Evolutionary conservation across 192 early-diverging fungal genomes (phyloP).

Genomic region (Gaertneriomyces sp.): DNA sequence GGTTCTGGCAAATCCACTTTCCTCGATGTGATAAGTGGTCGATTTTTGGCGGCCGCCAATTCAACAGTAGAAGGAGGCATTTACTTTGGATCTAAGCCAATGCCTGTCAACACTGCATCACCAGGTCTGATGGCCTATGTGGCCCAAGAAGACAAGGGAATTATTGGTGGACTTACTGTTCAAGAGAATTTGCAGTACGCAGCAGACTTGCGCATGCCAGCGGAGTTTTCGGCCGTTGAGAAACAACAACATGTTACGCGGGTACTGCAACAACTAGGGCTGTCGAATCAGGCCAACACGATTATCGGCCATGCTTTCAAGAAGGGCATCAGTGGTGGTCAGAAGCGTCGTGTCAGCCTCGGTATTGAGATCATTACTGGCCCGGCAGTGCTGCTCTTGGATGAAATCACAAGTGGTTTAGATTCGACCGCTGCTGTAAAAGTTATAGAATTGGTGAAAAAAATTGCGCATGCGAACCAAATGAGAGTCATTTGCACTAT

Average conservation of each 20-base stretch:
- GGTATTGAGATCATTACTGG: slow-evolving; percentile 77
- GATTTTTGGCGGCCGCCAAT: not conserved
- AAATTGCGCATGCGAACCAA: not conserved
- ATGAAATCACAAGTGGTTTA: slow-evolving; percentile 82
- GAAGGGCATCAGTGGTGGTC: slow-evolving; percentile 80
- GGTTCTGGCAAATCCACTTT: not conserved
- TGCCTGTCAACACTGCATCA: not conserved
- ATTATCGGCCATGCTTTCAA: slow-evolving; percentile 66
- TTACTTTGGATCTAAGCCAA: not conserved
- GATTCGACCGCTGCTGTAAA: slow-evolving; percentile 58
- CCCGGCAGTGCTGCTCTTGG: slow-evolving; percentile 80
- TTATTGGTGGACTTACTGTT: not conserved
- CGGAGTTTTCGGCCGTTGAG: not conserved
- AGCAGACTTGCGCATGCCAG: not conserved
- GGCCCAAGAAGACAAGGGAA: too few species aligned
- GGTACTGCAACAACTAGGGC: slow-evolving; percentile 21
- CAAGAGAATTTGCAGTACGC: not conserved
- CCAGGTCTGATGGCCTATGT: too few species aligned
- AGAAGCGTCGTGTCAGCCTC: slow-evolving; percentile 81
- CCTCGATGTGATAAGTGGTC: not conserved
- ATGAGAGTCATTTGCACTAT: not conserved
- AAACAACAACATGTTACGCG: not conserved
- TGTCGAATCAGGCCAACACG: slow-evolving; percentile 27
- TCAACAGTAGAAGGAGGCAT: not conserved
- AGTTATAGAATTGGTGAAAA: not conserved